These are phyloP conservation scores for Neurospora hispaniola DNA, from an alignment of 495 filamentous ascomycete species.

Conservation along the genomic window DNA sequence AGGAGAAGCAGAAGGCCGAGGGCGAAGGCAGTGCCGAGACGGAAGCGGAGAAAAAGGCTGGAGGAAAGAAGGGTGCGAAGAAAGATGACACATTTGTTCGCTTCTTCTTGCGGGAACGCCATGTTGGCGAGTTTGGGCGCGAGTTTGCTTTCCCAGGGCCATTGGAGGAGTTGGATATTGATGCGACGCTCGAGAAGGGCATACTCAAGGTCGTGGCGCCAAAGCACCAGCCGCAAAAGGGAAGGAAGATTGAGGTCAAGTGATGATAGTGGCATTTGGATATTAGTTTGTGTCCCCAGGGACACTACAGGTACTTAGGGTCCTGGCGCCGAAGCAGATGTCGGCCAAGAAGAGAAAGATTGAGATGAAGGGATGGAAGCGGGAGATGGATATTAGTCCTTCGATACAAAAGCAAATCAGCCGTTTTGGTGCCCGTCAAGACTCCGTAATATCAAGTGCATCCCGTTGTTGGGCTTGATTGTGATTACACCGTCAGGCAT, in stretches of 20 bases:
- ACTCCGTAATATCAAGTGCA: conserved; percentile 22
- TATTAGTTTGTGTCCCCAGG: conserved; percentile 14
- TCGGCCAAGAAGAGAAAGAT: conserved; percentile 5
- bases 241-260: conserved; percentile 10
- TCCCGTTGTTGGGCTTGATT: conserved; percentile 48
- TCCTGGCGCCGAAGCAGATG: conserved; percentile 12
- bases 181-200: conserved; percentile 14
- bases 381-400: not conserved
- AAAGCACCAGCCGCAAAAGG: conserved; percentile 6
- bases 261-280: not conserved
- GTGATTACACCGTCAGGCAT: conserved; percentile 48
- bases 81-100: not conserved
- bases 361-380: conserved; percentile 3
- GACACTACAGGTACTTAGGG: conserved; percentile 11
- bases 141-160: conserved; percentile 18
- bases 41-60: too few relatives aligned
- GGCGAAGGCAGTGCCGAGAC: not conserved
- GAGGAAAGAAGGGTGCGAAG: not conserved
- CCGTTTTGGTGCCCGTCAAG: not conserved
- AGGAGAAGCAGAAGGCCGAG: not conserved
- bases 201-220: conserved; percentile 15
- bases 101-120: conserved; percentile 9
- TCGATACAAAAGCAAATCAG: not conserved
- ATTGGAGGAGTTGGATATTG: conserved; percentile 15
- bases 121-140: conserved; percentile 13